phyloP scores from a whole-genome alignment of 2,329 filamentous ascomycete genomes.

The Apiospora saccharicola region DNA sequence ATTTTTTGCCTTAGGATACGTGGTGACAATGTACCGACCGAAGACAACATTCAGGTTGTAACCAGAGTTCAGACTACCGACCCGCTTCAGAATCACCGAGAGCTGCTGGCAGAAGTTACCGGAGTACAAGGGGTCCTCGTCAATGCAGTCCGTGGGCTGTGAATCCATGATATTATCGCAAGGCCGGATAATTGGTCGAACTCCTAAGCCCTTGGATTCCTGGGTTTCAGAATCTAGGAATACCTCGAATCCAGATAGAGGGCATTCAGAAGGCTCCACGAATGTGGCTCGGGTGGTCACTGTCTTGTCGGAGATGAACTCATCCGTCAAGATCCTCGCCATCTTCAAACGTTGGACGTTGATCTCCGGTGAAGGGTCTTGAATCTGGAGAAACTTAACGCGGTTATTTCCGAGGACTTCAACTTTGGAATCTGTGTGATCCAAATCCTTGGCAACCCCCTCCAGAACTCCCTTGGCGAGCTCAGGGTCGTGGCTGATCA shows the following conservation, averaged over 20 bases:
- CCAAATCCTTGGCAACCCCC: not conserved
- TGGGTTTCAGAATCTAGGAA: slow-evolving; percentile 1
- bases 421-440: not conserved
- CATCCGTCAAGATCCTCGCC: slow-evolving; percentile 23
- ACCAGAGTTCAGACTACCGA: slow-evolving; percentile 19
- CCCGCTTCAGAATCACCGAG: slow-evolving; percentile 16
- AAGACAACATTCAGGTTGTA: slow-evolving; percentile 23
- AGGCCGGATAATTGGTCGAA: not conserved
- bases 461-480: not conserved
- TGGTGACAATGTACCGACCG: slow-evolving; percentile 24
- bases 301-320: slow-evolving; percentile 26
- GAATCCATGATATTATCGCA: not conserved
- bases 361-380: not conserved
- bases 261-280: slow-evolving; percentile 22
- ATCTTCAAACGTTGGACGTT: slow-evolving; percentile 15
- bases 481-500: not conserved
- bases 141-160: not conserved
- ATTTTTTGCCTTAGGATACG: not conserved
- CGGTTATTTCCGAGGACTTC: not conserved
- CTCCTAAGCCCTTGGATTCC: not conserved
- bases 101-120: slow-evolving; percentile 18
- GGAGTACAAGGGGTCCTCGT: not conserved
- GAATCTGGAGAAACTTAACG: not conserved
- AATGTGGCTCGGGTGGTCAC: slow-evolving; percentile 20
- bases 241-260: not conserved